phyloP scores from a whole-genome alignment of 257 asterid genomes.

The Solanum sejunctum region DNA sequence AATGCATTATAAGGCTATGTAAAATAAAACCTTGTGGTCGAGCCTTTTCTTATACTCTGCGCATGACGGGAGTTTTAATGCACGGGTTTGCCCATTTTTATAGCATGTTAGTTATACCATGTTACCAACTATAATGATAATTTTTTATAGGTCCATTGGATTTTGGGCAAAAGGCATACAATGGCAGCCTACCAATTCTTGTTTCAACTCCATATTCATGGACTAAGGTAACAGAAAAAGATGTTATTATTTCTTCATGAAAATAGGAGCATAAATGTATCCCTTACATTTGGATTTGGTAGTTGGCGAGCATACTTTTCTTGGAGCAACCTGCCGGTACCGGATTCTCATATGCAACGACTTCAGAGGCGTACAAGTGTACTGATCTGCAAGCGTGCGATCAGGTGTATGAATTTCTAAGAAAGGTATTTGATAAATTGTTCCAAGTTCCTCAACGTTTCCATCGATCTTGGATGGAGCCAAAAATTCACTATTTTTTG shows the following conservation, averaged over 20 bases:
- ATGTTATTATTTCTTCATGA: not conserved
- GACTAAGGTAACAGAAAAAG: constrained; percentile 35
- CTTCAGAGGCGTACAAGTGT: not conserved
- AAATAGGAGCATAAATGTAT: not conserved
- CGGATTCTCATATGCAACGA: constrained; percentile 22
- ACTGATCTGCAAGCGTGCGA: constrained; percentile 4
- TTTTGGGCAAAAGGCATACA: constrained; percentile 17
- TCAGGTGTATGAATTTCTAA: constrained; percentile 7
- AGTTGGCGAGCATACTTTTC: constrained; percentile 17
- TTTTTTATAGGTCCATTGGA: constrained; percentile 30
- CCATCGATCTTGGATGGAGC: too few relatives aligned
- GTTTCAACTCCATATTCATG: constrained; percentile 37
- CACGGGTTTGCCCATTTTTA: not conserved
- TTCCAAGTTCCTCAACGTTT: too few relatives aligned
- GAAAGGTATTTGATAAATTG: not conserved
- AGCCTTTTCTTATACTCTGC: too few relatives aligned
- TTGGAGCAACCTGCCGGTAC: constrained; percentile 16
- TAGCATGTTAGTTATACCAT: not conserved
- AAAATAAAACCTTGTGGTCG: too few relatives aligned
- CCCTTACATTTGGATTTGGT: not conserved
- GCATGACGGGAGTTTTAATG: too few relatives aligned
- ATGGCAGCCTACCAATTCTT: constrained; percentile 39
- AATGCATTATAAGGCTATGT: too few relatives aligned
- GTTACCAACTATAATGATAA: not conserved
- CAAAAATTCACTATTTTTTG: too few relatives aligned